Evolutionary conservation across 352 stramenopile species (phyloP).

Genomic region (Thraustotheca clavata): DNA sequence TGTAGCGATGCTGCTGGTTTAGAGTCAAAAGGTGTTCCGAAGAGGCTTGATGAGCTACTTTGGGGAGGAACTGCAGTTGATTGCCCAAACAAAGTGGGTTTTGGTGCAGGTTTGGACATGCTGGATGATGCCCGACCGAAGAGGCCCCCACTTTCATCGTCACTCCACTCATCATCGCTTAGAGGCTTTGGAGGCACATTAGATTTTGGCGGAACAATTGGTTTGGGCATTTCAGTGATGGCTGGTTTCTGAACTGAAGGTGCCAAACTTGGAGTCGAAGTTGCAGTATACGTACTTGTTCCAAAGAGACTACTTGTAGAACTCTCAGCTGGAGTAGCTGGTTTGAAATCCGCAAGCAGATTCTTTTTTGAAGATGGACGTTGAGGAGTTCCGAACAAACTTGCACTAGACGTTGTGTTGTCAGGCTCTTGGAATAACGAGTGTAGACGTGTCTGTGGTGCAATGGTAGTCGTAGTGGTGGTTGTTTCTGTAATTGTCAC

Average conservation of each 20-base stretch:
- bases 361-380: conserved; percentile 13
- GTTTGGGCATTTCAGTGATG: not conserved
- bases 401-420: not conserved
- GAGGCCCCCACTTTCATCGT: conserved; percentile 15
- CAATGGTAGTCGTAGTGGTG: not conserved
- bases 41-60: not conserved
- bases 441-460: conserved; percentile 16
- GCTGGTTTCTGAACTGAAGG: not conserved
- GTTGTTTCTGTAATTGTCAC: conserved; percentile 14
- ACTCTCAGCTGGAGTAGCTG: not conserved
- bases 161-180: conserved; percentile 15
- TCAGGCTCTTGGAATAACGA: conserved; percentile 7
- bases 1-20: not conserved
- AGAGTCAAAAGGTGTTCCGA: conserved; percentile 8
- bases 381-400: conserved; percentile 4
- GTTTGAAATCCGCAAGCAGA: not conserved
- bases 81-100: not conserved
- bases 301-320: conserved; percentile 13
- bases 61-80: not conserved
- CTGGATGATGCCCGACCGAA: conserved; percentile 15
- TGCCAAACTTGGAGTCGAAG: not conserved
- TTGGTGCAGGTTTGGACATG: not conserved
- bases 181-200: not conserved
- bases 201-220: not conserved
- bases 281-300: not conserved